Evolutionary conservation across 371 early-diverging fungal species (phyloP), one percentile per base, ranked within the genome.

Genomic region (Syncephalastrum monosporum): DNA sequence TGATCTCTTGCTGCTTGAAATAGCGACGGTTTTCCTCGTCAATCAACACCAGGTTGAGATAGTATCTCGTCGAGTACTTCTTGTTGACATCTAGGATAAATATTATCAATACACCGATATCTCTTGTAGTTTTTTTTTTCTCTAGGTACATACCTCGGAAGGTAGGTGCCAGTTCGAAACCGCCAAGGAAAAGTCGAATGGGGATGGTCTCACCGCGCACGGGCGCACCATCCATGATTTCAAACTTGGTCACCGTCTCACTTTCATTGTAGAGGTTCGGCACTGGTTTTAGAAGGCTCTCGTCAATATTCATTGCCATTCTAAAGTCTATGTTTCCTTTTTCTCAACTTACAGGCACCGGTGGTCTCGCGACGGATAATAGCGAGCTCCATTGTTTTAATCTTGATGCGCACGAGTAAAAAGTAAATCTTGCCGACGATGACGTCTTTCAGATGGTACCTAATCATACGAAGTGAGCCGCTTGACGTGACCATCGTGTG

Each of bases 151-250:
- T 72, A 71, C 72, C 81, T 61, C 86, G 79, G 67, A 84, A 88
- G n/a, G 89, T 88, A 41, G 95, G 95, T 10, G 95, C 97, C 60
- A 99, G 79, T 61, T 99, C 97, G 59, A 97, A 97, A 3, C 97
- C 98, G 57, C 91, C 91, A 44, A 99, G 81, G 76, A 97, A 98
- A 50, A 98, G 79, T 42, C 98, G 91, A 63, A 99, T 97, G 42
- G 98, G 99, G 56, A 99, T 97, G 3, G 96, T 96, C 68, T 99
- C 98, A n/a, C 96, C 97, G 63, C 94, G 81, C 7, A 96, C 96
- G 23, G 99, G 98, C 19, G 97, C 97, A 5, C 99, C 99, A 73
- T 99, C 99, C 98, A 99, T 97, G 66, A 99, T 97, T 69, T 99
- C 98, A 67, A 94, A 98, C 72, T 94, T 95, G 52, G 97, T 96